Base-by-base conservation (phyloP, 306 rosid species). In the Benincasa hispida region DNA sequence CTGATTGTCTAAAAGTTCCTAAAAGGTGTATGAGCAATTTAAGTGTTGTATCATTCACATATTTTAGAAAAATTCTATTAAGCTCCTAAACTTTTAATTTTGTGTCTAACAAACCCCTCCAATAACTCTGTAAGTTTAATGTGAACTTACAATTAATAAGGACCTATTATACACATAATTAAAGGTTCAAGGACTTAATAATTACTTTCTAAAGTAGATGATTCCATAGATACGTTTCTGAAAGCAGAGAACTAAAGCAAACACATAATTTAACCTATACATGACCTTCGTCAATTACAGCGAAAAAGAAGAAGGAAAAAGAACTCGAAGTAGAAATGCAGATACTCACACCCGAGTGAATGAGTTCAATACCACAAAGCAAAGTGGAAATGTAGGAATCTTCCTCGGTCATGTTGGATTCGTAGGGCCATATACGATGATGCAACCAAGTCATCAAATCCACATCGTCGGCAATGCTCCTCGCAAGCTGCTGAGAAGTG, bases 381-480 rank as follows among this genome's bases (percentile, higher is more conserved):
- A 93, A 63, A 77, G 93, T 88, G 58, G 97, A 91, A 66, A 93
- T 62, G 77, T 85, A 93, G 0, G 98, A 93, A 76, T 93, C 95
- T 19, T 93, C 78, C 55, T 89, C 86, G 1, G 88, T 86, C 97
- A 91, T 88, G 88, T 67, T 86, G 54, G 98, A 89, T 83, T 91
- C 97, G 85, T 88, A 93, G 5, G 98, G 98, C 98, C 98, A 91
- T 51, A 93, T 89, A 50, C 98, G 96, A 53, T 74, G 76, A 62
- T 89, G 97, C 81, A 93, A 79, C 98, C 98, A 93, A 0, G 98
- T 93, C 79, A 93, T 74, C 73, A 93, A 76, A 79, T 93, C 95
- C 45, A 93, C 98, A 47, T 93, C 98, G n/a, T 93, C 98, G 0
- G 97, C 96, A 11, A 93, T 91, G 81, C 98, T 94, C 77, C 98